Base-by-base conservation (phyloP, 2,329 filamentous ascomycete species). In the Lasiodiplodia citricola region DNA sequence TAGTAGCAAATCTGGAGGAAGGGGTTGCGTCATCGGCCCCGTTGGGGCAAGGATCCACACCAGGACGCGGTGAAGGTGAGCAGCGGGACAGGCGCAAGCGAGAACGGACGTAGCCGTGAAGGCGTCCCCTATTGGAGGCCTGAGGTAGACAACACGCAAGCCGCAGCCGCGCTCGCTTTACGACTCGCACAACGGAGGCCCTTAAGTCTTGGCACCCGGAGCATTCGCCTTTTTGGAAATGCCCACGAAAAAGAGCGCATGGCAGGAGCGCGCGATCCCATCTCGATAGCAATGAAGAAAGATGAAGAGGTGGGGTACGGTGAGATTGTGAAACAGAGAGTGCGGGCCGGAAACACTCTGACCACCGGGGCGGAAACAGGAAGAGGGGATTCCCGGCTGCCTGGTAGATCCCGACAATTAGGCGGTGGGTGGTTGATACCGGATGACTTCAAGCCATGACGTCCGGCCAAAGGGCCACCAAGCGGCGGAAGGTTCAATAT, bases 281-380 rank as follows among this genome's bases (percentile, higher is more conserved):
- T 57, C 35, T 18, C 55, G 56, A 60, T 44, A 11, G 37, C 23
- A 23, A 31, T 28, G 60, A 52, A 10, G 23, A n/a, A 47, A 52
- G 28, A 21, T 50, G 60, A 52, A 16, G 60, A 51, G 28, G 60
- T 51, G 47, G 44, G 60, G 28, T 35, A 8, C 28, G n/a, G 44
- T 23, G 60, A 52, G 60, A 64, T 52, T 52, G 44, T 60, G 56
- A 64, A 64, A 51, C 60, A 64, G 47, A 31, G 54, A 21, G 44
- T 64, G 60, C 60, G 60, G 60, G 60, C 51, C 41, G 60, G 31
- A n/a, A 6, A 52, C 47, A 64, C 44, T 64, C 28, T 64, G 60
- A 64, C 60, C 60, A 52, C 18, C 28, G 44, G 60, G 25, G 8
- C 60, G 60, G 60, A 25, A 64, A 23, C 23, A 37, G 47, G 60